These are phyloP conservation scores for Pogostemon cablin DNA, from an alignment of 257 asterid species.

Conservation along the genomic window DNA sequence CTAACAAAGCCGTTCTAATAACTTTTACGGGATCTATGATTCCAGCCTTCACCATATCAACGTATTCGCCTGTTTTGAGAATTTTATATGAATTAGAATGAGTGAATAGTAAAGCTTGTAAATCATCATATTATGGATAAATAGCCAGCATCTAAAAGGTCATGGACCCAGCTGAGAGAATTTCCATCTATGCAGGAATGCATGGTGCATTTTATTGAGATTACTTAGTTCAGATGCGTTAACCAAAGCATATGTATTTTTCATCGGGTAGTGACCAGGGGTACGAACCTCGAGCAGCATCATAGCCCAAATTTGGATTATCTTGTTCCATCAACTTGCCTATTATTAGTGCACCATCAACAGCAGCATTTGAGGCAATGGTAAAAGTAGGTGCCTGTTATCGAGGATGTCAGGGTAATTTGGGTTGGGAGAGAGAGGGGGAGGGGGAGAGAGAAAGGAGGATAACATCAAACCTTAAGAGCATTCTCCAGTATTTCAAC, in stretches of 20 bases:
- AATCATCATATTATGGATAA: neutral
- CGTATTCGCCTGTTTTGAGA: constrained; percentile 54
- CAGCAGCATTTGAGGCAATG: constrained; percentile 87
- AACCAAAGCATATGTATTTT: neutral
- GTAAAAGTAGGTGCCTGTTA: constrained; percentile 76
- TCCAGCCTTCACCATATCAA: constrained; percentile 83
- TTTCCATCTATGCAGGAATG: too few species aligned
- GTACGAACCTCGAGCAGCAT: constrained; percentile 83
- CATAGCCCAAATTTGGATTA: constrained; percentile 71
- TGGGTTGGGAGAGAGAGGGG: constrained; percentile 8
- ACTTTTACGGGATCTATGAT: constrained; percentile 82
- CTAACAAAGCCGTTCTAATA: constrained; percentile 76
- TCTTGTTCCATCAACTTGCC: constrained; percentile 85
- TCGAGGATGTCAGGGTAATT: constrained; percentile 25
- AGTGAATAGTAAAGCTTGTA: neutral
- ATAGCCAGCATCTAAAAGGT: neutral
- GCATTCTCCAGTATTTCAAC: constrained; percentile 76
- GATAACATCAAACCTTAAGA: constrained; percentile 62
- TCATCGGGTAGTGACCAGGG: neutral
- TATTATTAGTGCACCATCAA: constrained; percentile 62
- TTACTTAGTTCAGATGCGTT: neutral
- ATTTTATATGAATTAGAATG: neutral
- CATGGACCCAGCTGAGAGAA: too few species aligned
- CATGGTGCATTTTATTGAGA: neutral
- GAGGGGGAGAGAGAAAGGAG: constrained; percentile 2